Percentiles rank a stretch among this genome's conserved stretches.
These are phyloP conservation scores for Picochlorum sp. DNA, from an alignment of 139 green algal species.

Conservation along the genomic window DNA sequence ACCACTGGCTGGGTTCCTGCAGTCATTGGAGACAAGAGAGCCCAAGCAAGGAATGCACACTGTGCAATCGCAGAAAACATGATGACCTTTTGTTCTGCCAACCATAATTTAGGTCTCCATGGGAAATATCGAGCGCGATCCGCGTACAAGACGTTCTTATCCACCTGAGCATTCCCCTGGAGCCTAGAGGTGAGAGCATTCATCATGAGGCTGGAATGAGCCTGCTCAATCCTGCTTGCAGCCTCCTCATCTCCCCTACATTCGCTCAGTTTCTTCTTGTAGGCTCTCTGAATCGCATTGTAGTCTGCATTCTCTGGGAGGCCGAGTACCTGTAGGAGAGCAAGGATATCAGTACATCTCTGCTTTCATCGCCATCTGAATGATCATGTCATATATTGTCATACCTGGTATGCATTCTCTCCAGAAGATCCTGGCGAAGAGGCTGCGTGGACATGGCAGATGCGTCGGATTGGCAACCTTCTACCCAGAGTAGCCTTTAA, in stretches of 20 bases:
- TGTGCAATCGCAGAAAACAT: slow-evolving; percentile 23
- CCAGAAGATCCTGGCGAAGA: not conserved
- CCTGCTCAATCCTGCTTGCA: slow-evolving; percentile 33
- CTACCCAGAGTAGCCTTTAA: not conserved
- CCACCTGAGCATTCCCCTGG: slow-evolving; percentile 31
- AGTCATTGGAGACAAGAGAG: slow-evolving; percentile 22
- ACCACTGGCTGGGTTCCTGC: slow-evolving; percentile 44
- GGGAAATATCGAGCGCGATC: slow-evolving; percentile 46
- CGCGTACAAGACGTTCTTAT: slow-evolving; percentile 44
- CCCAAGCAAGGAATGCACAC: slow-evolving; percentile 32
- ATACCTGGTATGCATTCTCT: slow-evolving; percentile 30
- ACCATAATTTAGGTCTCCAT: slow-evolving; percentile 40
- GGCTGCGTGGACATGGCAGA: not conserved
- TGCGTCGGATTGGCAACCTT: not conserved
- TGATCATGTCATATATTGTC: not conserved
- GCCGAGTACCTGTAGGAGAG: slow-evolving; percentile 40
- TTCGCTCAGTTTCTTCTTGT: slow-evolving; percentile 34
- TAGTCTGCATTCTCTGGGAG: slow-evolving; percentile 29
- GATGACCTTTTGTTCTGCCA: slow-evolving; percentile 32
- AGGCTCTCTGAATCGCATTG: slow-evolving; percentile 33
- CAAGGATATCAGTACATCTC: not conserved
- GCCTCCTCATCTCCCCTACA: slow-evolving; percentile 26
- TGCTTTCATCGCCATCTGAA: slow-evolving; percentile 4
- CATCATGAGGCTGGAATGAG: slow-evolving; percentile 54
- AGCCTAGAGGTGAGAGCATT: slow-evolving; percentile 29